phyloP scores from a whole-genome alignment of 1,139 yeast genomes.

The Hemisphaericaspora xylanilytica region DNA sequence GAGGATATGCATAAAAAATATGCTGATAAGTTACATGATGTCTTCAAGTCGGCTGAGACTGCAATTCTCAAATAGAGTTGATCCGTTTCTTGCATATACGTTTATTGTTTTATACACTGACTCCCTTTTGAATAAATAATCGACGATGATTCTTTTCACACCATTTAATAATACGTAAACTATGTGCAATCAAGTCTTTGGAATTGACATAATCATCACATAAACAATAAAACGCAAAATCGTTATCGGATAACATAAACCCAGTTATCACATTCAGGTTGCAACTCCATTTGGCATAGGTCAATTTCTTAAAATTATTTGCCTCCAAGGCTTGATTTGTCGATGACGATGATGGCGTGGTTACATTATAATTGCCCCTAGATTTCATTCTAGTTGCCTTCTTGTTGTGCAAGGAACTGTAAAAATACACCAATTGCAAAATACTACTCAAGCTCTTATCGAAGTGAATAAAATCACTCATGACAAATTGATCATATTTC shows the following conservation, averaged over 20 bases:
- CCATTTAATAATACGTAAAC: slow-evolving; percentile 39
- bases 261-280: slow-evolving; percentile 27
- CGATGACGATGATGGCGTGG: slow-evolving; percentile 9
- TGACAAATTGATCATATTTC: slow-evolving; percentile 39
- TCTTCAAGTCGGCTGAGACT: slow-evolving; percentile 60
- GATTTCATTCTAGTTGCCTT: slow-evolving; percentile 25
- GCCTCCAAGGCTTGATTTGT: slow-evolving; percentile 3
- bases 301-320: slow-evolving; percentile 28
- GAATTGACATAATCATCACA: slow-evolving; percentile 29
- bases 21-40: slow-evolving; percentile 54
- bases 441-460: slow-evolving; percentile 14
- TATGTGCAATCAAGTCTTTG: slow-evolving; percentile 30
- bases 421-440: slow-evolving; percentile 31
- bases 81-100: too few relatives aligned
- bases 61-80: slow-evolving; percentile 32
- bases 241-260: slow-evolving; percentile 36
- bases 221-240: slow-evolving; percentile 40
- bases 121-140: slow-evolving; percentile 31
- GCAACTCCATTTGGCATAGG: slow-evolving; percentile 31
- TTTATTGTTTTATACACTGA: slow-evolving; percentile 16
- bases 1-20: slow-evolving; percentile 70
- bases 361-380: slow-evolving; percentile 3
- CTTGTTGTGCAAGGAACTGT: slow-evolving; percentile 29
- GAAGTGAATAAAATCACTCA: slow-evolving; percentile 26
- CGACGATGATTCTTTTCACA: slow-evolving; percentile 36